Evolutionary conservation across 2,329 filamentous ascomycete species (phyloP), one percentile per base, ranked within the genome.

Genomic region (Clonostachys byssicola): DNA sequence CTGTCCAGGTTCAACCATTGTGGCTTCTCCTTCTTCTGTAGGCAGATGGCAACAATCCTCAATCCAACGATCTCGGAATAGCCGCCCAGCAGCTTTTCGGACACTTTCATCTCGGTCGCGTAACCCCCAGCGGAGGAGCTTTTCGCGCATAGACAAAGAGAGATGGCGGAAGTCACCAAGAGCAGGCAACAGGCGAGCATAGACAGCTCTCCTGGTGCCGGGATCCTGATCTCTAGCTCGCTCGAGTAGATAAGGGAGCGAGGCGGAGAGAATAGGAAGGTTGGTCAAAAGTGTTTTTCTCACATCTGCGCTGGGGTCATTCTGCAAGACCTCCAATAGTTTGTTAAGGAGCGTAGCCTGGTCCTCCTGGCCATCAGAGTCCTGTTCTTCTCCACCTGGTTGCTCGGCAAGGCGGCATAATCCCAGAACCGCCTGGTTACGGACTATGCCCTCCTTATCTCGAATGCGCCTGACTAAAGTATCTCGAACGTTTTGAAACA

Each of bases 1-100:
- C 2, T 78, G 76, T 2, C 80, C 76, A 6, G 80, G 69, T 49
- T 82, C 76, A 14, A 69, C 68, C 6, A 77, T 75, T 43, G 77
- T 77, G 33, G 78, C 78, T 10, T 78, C 47, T 38, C 81, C 80
- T 16, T 75, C 74, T 43, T 81, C 79, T 36, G 84, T 78, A 8
- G 77, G 72, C 2, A 80, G 75, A 3, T 86, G 86, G 6, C 88
- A 91, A 57, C 92, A 96, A 60, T 97, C 90, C 61, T 97, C 92
- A 51, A 99, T 92, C 94, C 94, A 99, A n/a, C 90, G 83, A 60
- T 96, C 92, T 51, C 88, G 84, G 70, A 99, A 99, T 7, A 97
- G 75, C 42, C 89, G 86, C 8, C 88, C 90, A 5, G 94, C 89
- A 9, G 92, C 92, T 64, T 96, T 95, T 45, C 92, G 84, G 12